Evolutionary conservation across 2,329 filamentous ascomycete species (phyloP).

Genomic region (Fusarium sp.): DNA sequence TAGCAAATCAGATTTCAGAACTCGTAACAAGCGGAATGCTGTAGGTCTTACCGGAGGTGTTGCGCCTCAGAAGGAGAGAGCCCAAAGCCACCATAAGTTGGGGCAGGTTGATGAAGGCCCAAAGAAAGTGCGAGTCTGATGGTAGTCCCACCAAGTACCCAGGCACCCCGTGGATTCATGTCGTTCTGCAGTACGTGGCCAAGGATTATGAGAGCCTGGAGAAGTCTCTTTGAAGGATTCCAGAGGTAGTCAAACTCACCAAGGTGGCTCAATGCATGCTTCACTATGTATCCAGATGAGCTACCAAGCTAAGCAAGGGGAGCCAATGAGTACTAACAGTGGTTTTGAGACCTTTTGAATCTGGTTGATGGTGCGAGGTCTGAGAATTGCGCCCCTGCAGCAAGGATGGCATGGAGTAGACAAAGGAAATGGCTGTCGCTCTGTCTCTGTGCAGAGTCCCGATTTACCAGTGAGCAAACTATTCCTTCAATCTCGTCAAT

Average conservation of each 20-base stretch:
- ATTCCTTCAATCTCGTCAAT: slow-evolving; percentile 19
- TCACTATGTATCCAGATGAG: no score
- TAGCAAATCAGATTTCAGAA: not conserved
- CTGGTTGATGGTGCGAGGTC: slow-evolving; percentile 10
- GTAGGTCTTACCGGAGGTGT: slow-evolving; percentile 11
- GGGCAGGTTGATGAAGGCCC: slow-evolving; percentile 22
- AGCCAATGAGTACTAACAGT: not conserved
- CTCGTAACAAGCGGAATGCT: fast-evolving
- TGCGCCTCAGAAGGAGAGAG: slow-evolving; percentile 12
- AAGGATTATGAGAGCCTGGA: slow-evolving; percentile 35
- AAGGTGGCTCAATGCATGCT: slow-evolving; percentile 10
- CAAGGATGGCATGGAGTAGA: slow-evolving; percentile 35
- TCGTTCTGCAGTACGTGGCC: slow-evolving; percentile 34
- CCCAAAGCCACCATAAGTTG: not conserved
- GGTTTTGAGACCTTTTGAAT: slow-evolving; percentile 5
- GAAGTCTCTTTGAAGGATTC: slow-evolving; percentile 22
- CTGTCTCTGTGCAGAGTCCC: not conserved
- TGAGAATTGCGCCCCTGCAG: slow-evolving; percentile 36
- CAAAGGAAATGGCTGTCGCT: slow-evolving; percentile 14
- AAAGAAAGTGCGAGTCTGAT: slow-evolving; percentile 27
- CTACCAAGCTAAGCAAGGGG: no score
- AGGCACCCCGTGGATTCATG: slow-evolving; percentile 36
- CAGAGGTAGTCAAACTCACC: slow-evolving; percentile 21
- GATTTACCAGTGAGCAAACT: slow-evolving; percentile 24
- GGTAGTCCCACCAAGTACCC: slow-evolving; percentile 33